phyloP scores from a whole-genome alignment of 768 basidiomycete genomes.

The Stropharia rugosoannulata region DNA sequence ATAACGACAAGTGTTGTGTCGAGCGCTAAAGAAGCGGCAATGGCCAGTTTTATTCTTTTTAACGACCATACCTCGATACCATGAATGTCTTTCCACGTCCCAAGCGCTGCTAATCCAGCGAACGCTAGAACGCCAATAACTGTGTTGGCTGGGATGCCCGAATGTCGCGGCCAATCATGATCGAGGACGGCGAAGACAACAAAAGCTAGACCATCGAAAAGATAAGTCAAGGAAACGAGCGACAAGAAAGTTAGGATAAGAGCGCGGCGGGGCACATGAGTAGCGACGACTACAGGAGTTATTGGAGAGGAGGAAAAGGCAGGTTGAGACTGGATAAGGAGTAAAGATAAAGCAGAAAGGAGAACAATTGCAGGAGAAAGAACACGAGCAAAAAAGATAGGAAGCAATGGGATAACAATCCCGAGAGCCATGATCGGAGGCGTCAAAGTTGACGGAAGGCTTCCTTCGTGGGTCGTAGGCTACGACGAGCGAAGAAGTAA shows the following conservation, averaged over 20 bases:
- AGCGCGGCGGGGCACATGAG: slow-evolving; percentile 70
- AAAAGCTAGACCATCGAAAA: slow-evolving; percentile 76
- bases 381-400: slow-evolving; percentile 59
- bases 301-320: slow-evolving; percentile 63
- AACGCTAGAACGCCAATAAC: slow-evolving; percentile 70
- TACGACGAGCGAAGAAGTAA: slow-evolving; percentile 13
- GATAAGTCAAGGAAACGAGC: slow-evolving; percentile 67
- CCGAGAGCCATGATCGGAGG: slow-evolving; percentile 12
- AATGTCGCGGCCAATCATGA: slow-evolving; percentile 60
- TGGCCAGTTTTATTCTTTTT: slow-evolving; percentile 53
- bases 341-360: slow-evolving; percentile 58
- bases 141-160: slow-evolving; percentile 68
- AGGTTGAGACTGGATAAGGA: slow-evolving; percentile 45
- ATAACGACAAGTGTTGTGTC: slow-evolving; percentile 64
- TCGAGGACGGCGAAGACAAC: slow-evolving; percentile 63
- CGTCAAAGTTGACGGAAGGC: slow-evolving; percentile 9
- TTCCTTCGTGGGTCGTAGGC: slow-evolving; percentile 15
- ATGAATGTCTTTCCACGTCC: slow-evolving; percentile 76
- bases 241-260: slow-evolving; percentile 73
- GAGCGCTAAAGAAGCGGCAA: slow-evolving; percentile 51
- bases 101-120: slow-evolving; percentile 69
- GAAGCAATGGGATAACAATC: slow-evolving; percentile 17
- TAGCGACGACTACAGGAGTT: slow-evolving; percentile 74
- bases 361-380: slow-evolving; percentile 68
- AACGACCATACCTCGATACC: slow-evolving; percentile 69